Base-by-base conservation (phyloP, 2,329 filamentous ascomycete species). In the Cercospora sp. region DNA sequence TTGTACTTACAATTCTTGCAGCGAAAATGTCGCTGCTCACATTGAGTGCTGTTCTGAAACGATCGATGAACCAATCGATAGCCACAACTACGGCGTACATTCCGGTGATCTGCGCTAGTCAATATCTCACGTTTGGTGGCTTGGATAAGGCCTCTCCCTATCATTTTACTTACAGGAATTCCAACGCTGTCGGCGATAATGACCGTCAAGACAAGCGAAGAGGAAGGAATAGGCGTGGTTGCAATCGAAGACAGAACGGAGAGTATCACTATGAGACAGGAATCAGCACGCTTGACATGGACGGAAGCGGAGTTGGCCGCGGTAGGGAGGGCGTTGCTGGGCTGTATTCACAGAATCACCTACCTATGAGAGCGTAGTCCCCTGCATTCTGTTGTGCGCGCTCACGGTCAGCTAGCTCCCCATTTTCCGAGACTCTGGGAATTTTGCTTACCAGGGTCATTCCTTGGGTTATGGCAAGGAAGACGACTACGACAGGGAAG, bases 51-150 rank as follows among this genome's bases (percentile, higher is more conserved):
- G 84, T 86, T 13, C 85, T 79, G 80, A 86, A 86, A 30, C 84
- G 82, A 75, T 86, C 85, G n/a, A 86, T 77, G 74, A 86, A 82
- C 84, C 84, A 86, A 69, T 86, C 84, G 55, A 86, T 85, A 26
- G 83, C 84, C 2, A 85, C 81, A 13, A 86, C 82, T 48, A 86
- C 83, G 23, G 81, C 84, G 69, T 83, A 85, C 83, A 85, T 85
- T 18, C 79, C 81, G 0, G 82, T 85, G 36, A 84, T 74, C 31
- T 33, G 31, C 31, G 10, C 3, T 33, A 12, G 31, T 33, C 31
- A 12, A 33, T 13, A 5, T 13, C 31, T 33, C 31, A 33, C 10
- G 8, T 12, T 9, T 12, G 9, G 10, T 13, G 10, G 31, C 31
- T 33, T 33, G 30, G 9, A 31, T 31, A 31, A 10, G 9, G 30